Evolutionary conservation across 805 yeast genomes (phyloP), one percentile per base, ranked within the genome.

Genomic region (Hanseniaspora meyeri): DNA sequence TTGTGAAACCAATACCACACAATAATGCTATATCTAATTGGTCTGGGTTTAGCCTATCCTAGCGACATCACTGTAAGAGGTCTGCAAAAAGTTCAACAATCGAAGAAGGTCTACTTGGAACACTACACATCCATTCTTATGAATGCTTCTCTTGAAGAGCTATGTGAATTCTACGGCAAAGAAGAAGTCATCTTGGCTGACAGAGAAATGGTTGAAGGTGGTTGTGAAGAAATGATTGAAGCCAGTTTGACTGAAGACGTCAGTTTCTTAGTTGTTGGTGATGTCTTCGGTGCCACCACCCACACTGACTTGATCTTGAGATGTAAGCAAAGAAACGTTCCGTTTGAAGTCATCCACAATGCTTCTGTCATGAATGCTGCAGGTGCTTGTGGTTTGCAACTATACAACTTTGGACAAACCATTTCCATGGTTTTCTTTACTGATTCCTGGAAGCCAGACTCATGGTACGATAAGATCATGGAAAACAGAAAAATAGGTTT

Each of bases 331-430:
- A 75, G 82, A 59, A 80, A 80, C 2, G 87, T 93, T 65, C 73
- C 77, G 51, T 87, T 86, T 46, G 95, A 87, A 66, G 78, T 85
- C 42, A 80, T 91, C 59, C 98, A 91, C 72, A 91, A 91, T 69
- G 98, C 98, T 1, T 86, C 96, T 17, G 93, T 91, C 12, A 89
- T 93, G 96, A 91, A 91, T 67, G 98, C 97, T 0, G 95, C 91
- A 29, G 98, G 98, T 19, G 95, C 97, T 1, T 89, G 97, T 73
- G 98, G 98, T 24, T 77, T 93, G 61, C 98, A 91, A 70, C 75
- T 91, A 58, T 91, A 91, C 70, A 89, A 85, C 63, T 91, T 90
- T 70, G 98, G 98, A 10, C 97, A 93, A 72, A 89, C 97, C 11
- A 91, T 91, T n/a, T 88, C 96, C 1, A 74, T 93, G 68, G 97